Base-by-base conservation (phyloP, 2,329 filamentous ascomycete species). In the Botrytis fragariae region DNA sequence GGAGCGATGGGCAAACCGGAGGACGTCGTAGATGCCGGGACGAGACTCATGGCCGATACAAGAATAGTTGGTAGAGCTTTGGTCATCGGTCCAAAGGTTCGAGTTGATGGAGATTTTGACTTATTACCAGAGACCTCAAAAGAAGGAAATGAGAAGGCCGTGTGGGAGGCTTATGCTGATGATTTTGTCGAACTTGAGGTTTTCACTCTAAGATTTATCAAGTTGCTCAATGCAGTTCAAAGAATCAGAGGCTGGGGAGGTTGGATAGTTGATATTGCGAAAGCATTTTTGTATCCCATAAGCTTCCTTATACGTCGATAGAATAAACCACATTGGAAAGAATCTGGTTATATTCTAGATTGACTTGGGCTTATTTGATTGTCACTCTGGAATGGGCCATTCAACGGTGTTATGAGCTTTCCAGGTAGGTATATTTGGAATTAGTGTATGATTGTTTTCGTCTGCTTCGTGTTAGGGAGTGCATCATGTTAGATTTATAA, bases 21-120 rank as follows among this genome's bases (percentile, higher is more conserved):
- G 45, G 89, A 92, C 78, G 90, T 92, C 1, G 84, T 92, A 3
- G 88, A 91, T 74, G 90, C 89, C 5, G 88, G 84, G 0, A 91
- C 88, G 25, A 84, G 90, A 61, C 83, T 92, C 48, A 84, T 90
- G 63, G 88, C 89, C 0, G 89, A 91, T 77, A 84, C 86, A 54
- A 79, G 81, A 44, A 85, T 92, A 64, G 82, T 85, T 14, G 90
- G 90, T 3, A 83, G 90, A 72, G 85, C 86, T 5, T 81, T 93
- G 69, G 83, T 85, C 44, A 83, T 92, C 62, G 88, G 88, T 0
- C 89, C 90, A 10, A 87, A 85, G 71, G 80, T 89, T 62, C 82
- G 84, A 77, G 80, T 87, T 39, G 83, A 84, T 62, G 83, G 81
- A 20, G 79, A 82, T 22, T 82, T 82, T 8, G 76, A 77, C 72